Evolutionary conservation across 257 asterid species (phyloP).

Genomic region (Forsythia viridissima): DNA sequence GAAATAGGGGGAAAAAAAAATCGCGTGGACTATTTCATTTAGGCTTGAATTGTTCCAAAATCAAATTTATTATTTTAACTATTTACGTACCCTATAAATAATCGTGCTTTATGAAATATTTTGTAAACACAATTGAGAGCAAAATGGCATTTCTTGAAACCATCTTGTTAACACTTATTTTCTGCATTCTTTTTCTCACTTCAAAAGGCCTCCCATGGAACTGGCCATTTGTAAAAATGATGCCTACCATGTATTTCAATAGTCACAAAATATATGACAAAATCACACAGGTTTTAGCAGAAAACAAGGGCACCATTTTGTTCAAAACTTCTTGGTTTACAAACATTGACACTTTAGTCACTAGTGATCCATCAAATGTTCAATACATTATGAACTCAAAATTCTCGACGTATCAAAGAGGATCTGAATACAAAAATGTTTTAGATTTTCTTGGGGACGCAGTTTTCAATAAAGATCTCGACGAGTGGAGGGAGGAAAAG

Average conservation of each 20-base stretch:
- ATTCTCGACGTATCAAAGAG: slow-evolving; percentile 51
- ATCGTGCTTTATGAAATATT: neutral
- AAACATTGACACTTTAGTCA: slow-evolving; percentile 34
- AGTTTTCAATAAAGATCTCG: slow-evolving; percentile 38
- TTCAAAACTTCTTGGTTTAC: slow-evolving; percentile 46
- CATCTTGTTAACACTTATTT: slow-evolving; percentile 13
- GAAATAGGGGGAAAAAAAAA: neutral
- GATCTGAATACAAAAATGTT: slow-evolving; percentile 43
- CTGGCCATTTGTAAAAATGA: slow-evolving; percentile 36
- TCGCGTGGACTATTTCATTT: neutral
- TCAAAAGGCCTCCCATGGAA: slow-evolving; percentile 35
- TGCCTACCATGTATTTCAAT: slow-evolving; percentile 43
- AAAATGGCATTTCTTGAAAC: slow-evolving; percentile 23
- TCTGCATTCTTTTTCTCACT: slow-evolving; percentile 13
- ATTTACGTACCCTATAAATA: neutral
- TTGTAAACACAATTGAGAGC: neutral
- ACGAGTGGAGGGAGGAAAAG: slow-evolving; percentile 47
- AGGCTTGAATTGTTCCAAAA: neutral
- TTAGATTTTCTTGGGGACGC: slow-evolving; percentile 56
- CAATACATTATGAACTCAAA: slow-evolving; percentile 49
- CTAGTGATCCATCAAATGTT: slow-evolving; percentile 49
- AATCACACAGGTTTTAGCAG: slow-evolving; percentile 33
- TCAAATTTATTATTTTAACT: neutral
- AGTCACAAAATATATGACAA: slow-evolving; percentile 40
- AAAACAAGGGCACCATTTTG: slow-evolving; percentile 40